Base-by-base conservation (phyloP, 2,329 filamentous ascomycete species). In the Gnomoniopsis sp. region DNA sequence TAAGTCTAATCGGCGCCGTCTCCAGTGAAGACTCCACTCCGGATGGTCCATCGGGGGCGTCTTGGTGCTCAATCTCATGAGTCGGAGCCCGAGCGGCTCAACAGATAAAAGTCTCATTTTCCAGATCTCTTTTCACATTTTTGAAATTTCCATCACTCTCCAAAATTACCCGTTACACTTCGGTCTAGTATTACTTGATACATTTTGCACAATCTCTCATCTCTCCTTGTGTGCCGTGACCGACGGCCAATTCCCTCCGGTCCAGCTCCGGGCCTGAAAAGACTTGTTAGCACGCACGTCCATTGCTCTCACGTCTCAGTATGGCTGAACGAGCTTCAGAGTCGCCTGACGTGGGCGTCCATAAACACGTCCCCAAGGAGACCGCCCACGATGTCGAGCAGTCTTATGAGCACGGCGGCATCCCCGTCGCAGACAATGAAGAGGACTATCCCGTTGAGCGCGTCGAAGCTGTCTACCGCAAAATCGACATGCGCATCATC, bases 401-500 rank as follows among this genome's bases (percentile, higher is more conserved):
- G 19, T 43, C 53, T 15, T 22, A 49, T 6, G 47, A 23, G n/a
- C 54, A 41, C 36, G 36, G 36, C 12, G 36, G 36, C 36, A 11
- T 15, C 36, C 14, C 14, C 6, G 36, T 14, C 4, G 6, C 52
- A 14, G 60, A 51, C 17, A 47, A 63, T 41, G 67, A 70, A 22
- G 58, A 65, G n/a, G 71, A 81, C 62, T 84, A 82, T 60, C 76
- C 79, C 59, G 67, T 77, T 34, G 79, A 79, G 66, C 77, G 77
- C 44, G 75, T 85, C 47, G 83, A 86, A 68, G 71, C 73, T 44
- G 79, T 85, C 46, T 86, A 86, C 71, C 73, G 75, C 64, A 85
- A 84, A 68, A 76, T 86, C 50, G 83, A 86, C 68, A 69, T 72
- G 26, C 80, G 83, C 65, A 85, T 86, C 67, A 85, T 86, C 63